Percentiles rank a stretch among this genome's conserved stretches.
Evolutionary conservation across 768 basidiomycete species (phyloP).

Genomic region (Rhodosporidiobolus sp.): DNA sequence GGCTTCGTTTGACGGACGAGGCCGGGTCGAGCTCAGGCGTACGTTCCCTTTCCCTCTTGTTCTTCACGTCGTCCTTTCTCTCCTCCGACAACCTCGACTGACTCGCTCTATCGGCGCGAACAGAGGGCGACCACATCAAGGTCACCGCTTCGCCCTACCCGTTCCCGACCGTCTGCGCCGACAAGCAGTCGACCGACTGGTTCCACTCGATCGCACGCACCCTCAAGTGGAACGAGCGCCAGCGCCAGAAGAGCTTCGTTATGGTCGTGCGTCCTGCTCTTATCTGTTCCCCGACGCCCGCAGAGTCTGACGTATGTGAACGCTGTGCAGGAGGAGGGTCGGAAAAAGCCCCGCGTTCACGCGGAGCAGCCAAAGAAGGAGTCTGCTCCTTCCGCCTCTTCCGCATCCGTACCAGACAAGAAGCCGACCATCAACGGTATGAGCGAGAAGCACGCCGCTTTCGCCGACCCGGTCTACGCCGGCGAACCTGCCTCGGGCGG

Average conservation of each 20-base stretch:
- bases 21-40: conserved; percentile 94
- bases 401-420: neutral
- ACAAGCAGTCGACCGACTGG: conserved; percentile 98
- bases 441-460: conserved; percentile 7
- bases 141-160: conserved; percentile 95
- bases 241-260: conserved; percentile 97
- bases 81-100: neutral
- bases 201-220: conserved; percentile 95
- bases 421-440: neutral
- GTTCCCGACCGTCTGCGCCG: conserved; percentile 96
- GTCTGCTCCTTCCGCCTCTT: neutral
- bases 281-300: neutral
- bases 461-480: neutral
- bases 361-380: neutral
- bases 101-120: neutral
- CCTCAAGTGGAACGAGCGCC: conserved; percentile 97
- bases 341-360: conserved; percentile 15
- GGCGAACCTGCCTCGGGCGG: neutral
- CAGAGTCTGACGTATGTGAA: too few species aligned
- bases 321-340: conserved; percentile 28
- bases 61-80: too few species aligned
- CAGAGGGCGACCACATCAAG: conserved; percentile 99
- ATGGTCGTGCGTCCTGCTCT: conserved; percentile 61
- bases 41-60: conserved; percentile 48
- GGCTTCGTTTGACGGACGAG: conserved; percentile 97